A percentile compares a stretch with the other conserved stretches of the same genome.
Evolutionary conservation across 495 filamentous ascomycete genomes (phyloP).

Genomic region (Penicillium chermesinum): DNA sequence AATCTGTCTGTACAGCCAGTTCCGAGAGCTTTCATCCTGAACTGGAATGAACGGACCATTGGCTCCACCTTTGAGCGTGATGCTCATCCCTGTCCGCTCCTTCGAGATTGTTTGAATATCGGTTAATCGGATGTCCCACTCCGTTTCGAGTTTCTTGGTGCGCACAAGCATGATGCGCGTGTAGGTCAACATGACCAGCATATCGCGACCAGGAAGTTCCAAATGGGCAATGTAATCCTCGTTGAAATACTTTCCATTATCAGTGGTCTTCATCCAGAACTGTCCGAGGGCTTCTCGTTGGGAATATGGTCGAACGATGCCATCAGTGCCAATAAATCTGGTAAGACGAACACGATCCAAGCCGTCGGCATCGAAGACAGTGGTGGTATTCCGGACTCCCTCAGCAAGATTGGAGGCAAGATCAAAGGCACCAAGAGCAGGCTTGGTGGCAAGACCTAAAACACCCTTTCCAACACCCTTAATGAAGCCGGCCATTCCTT

Average conservation of each 20-base stretch:
- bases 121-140: slow-evolving; percentile 94
- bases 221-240: slow-evolving; percentile 96
- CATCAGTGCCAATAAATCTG: slow-evolving; percentile 85
- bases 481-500: slow-evolving; percentile 88
- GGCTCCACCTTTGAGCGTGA: slow-evolving; percentile 80
- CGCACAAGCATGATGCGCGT: slow-evolving; percentile 85
- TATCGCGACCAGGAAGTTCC: slow-evolving; percentile 82
- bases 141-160: slow-evolving; percentile 72
- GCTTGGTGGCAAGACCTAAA: slow-evolving; percentile 87
- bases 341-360: slow-evolving; percentile 90
- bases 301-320: slow-evolving; percentile 89
- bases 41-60: slow-evolving; percentile 96
- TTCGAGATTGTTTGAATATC: slow-evolving; percentile 96
- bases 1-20: slow-evolving; percentile 79
- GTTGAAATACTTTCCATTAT: slow-evolving; percentile 95
- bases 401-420: slow-evolving; percentile 94
- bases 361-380: slow-evolving; percentile 91
- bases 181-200: slow-evolving; percentile 94
- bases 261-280: slow-evolving; percentile 96
- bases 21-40: slow-evolving; percentile 76
- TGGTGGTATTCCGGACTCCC: slow-evolving; percentile 96
- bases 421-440: slow-evolving; percentile 94
- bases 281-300: slow-evolving; percentile 95
- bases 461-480: slow-evolving; percentile 97
- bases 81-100: slow-evolving; percentile 87